phyloP scores from a whole-genome alignment of 768 basidiomycete species.

The Lepiota brunneoincarnata region DNA sequence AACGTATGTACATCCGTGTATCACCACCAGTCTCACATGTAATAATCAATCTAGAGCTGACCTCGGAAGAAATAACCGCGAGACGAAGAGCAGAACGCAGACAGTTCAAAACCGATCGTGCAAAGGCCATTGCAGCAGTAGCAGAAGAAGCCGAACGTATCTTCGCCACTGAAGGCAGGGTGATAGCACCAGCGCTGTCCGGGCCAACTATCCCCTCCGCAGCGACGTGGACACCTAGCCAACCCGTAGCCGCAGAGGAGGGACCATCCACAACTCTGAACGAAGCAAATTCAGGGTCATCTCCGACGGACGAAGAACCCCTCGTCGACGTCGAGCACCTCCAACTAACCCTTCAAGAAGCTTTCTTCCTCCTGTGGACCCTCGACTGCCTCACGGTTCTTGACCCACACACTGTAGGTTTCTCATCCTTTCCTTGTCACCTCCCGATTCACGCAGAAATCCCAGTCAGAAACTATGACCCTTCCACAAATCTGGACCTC shows the following conservation, averaged over 20 bases:
- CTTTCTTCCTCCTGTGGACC: constrained; percentile 85
- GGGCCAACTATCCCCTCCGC: constrained; percentile 71
- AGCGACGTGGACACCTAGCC: constrained; percentile 69
- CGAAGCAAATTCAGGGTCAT: constrained; percentile 24
- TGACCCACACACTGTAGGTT: constrained; percentile 61
- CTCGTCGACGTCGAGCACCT: constrained; percentile 84
- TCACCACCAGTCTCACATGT: neutral
- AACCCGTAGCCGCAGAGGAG: constrained; percentile 16
- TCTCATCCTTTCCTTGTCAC: neutral
- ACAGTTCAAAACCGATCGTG: constrained; percentile 92
- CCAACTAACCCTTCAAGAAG: constrained; percentile 85
- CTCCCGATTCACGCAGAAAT: constrained; percentile 1
- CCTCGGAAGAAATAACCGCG: constrained; percentile 90
- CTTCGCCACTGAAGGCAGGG: constrained; percentile 67
- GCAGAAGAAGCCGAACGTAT: constrained; percentile 77
- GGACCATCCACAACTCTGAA: constrained; percentile 14
- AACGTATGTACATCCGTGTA: constrained; percentile 44
- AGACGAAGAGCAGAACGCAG: constrained; percentile 84
- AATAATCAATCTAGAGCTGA: constrained; percentile 47
- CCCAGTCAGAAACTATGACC: constrained; percentile 52
- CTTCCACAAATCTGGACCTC: constrained; percentile 60
- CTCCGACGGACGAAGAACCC: constrained; percentile 32
- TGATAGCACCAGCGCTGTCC: constrained; percentile 57
- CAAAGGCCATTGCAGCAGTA: constrained; percentile 79
- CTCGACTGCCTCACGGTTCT: constrained; percentile 77